A percentile compares a stretch with the other conserved stretches of the same genome.
These are phyloP conservation scores for Singerocomus inundabilis DNA, from an alignment of 1,284 basidiomycete species.

Conservation along the genomic window DNA sequence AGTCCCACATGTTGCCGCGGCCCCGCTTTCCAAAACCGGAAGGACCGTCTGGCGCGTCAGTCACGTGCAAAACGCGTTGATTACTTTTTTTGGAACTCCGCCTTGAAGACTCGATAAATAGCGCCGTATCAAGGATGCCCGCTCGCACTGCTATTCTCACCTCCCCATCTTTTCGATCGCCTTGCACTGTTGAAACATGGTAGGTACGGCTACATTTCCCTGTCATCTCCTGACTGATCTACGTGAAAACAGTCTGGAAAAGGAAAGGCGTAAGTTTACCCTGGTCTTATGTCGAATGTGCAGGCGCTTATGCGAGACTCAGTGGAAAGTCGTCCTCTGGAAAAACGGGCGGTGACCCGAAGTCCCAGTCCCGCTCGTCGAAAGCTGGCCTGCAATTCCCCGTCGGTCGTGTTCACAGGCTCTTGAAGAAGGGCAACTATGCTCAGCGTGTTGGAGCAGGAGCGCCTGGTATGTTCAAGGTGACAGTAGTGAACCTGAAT, in stretches of 20 bases:
- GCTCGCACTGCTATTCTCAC: slow-evolving; percentile 14
- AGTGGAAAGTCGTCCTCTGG: slow-evolving; percentile 59
- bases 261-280: slow-evolving; percentile 46
- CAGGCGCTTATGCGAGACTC: slow-evolving; percentile 4
- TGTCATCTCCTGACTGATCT: neutral
- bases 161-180: neutral
- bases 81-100: slow-evolving; percentile 33
- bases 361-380: slow-evolving; percentile 66
- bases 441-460: slow-evolving; percentile 68
- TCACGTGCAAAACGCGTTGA: slow-evolving; percentile 38
- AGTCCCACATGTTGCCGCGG: too few species aligned
- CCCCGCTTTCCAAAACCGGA: too few species aligned
- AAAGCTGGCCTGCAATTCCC: slow-evolving; percentile 84
- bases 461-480: slow-evolving; percentile 60
- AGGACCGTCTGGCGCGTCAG: too few species aligned
- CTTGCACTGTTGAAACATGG: slow-evolving; percentile 21
- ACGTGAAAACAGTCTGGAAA: slow-evolving; percentile 47
- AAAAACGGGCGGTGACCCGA: slow-evolving; percentile 50
- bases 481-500: neutral
- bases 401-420: slow-evolving; percentile 85
- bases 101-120: slow-evolving; percentile 33
- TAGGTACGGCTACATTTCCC: neutral
- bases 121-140: slow-evolving; percentile 21
- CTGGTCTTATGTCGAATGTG: neutral
- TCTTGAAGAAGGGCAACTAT: slow-evolving; percentile 80